phyloP scores from a whole-genome alignment of 805 yeast genomes.

The Candida morakotiae region DNA sequence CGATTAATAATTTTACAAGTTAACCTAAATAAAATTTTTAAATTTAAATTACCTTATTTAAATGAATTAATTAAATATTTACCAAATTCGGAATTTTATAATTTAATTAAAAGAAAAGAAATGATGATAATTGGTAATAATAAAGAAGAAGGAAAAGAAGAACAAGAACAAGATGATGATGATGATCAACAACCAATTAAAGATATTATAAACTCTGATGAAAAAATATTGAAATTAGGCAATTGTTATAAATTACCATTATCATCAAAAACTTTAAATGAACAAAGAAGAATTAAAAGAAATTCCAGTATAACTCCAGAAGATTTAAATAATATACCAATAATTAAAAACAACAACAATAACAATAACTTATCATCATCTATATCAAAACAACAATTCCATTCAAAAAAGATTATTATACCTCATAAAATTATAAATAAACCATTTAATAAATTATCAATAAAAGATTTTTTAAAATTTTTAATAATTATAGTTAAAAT shows the following conservation, averaged over 20 bases:
- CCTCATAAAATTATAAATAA: slow-evolving; percentile 41
- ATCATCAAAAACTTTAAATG: slow-evolving; percentile 25
- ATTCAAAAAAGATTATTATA: slow-evolving; percentile 26
- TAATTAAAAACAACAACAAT: slow-evolving; percentile 5
- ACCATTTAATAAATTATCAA: slow-evolving; percentile 33
- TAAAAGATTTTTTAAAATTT: slow-evolving; percentile 34
- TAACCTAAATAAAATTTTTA: slow-evolving; percentile 17
- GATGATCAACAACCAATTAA: slow-evolving; percentile 3
- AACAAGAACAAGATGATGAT: slow-evolving; percentile 3
- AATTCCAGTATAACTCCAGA: slow-evolving; percentile 7
- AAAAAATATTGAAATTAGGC: slow-evolving; percentile 29
- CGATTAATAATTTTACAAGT: slow-evolving; percentile 21
- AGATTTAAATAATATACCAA: slow-evolving; percentile 9
- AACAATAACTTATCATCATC: not conserved
- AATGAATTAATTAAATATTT: slow-evolving; percentile 16
- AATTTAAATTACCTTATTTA: slow-evolving; percentile 21
- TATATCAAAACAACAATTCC: not conserved
- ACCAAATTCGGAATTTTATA: slow-evolving; percentile 22
- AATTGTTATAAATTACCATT: slow-evolving; percentile 22
- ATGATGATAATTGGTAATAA: slow-evolving; percentile 19
- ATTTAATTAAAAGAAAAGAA: slow-evolving; percentile 31
- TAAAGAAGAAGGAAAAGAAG: slow-evolving; percentile 10
- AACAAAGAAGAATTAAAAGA: slow-evolving; percentile 17
- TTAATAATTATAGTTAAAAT: slow-evolving; percentile 35
- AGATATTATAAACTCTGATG: slow-evolving; percentile 12